Evolutionary conservation across 495 filamentous ascomycete species (phyloP).

Genomic region (Hypoxylon rickii): DNA sequence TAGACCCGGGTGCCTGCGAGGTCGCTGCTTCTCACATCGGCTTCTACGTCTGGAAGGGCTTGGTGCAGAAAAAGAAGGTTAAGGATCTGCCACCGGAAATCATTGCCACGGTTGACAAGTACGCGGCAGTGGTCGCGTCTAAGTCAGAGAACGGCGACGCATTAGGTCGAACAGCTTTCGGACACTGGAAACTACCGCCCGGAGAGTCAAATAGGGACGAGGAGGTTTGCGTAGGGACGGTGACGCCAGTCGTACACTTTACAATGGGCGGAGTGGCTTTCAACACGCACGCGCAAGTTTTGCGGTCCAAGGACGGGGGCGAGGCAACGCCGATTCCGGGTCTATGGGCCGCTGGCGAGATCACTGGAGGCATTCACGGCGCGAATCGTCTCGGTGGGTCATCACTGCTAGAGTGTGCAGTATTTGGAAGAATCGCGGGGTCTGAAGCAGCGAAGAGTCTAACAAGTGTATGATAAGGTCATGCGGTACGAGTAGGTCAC

Average conservation of each 20-base stretch:
- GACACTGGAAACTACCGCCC: conserved; percentile 55
- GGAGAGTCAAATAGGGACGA: conserved; percentile 48
- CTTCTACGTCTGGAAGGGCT: conserved; percentile 63
- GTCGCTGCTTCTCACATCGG: conserved; percentile 56
- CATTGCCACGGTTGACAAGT: conserved; percentile 49
- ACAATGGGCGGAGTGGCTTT: conserved; percentile 62
- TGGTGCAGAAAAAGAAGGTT: conserved; percentile 57
- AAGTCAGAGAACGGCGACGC: conserved; percentile 40
- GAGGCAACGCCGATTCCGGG: conserved; percentile 45
- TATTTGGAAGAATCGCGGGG: conserved; percentile 63
- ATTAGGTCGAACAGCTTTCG: conserved; percentile 54
- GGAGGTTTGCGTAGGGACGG: conserved; percentile 57
- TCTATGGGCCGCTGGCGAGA: conserved; percentile 59
- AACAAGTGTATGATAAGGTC: conserved; percentile 5
- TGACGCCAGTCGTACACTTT: conserved; percentile 66
- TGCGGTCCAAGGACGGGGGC: conserved; percentile 38
- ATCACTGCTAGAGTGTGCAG: conserved; percentile 60
- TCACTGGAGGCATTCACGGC: conserved; percentile 61
- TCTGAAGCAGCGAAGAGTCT: conserved; percentile 46
- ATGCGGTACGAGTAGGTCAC: too few species aligned
- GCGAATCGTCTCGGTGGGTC: conserved; percentile 59
- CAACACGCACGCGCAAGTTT: conserved; percentile 47
- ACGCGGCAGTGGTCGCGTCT: conserved; percentile 44
- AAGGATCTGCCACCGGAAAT: conserved; percentile 49
- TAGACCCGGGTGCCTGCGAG: conserved; percentile 60